phyloP scores from a whole-genome alignment of 345 rosid genomes.

The Gossypioides kirkii region DNA sequence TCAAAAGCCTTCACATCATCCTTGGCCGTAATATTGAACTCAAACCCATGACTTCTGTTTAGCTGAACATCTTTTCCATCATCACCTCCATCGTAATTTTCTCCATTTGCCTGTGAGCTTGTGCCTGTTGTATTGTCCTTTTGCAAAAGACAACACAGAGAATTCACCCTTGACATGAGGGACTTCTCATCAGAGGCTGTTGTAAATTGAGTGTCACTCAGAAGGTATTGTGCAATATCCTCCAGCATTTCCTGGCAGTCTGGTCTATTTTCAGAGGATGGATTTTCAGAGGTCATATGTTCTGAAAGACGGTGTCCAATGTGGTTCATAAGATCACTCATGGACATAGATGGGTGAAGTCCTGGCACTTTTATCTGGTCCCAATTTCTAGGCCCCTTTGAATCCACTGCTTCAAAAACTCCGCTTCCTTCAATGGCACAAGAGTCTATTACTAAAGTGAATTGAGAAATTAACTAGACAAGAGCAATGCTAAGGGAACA shows the following conservation, averaged over 20 bases:
- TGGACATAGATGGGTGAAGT: slow-evolving; percentile 78
- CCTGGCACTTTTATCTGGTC: slow-evolving; percentile 88
- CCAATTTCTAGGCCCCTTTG: slow-evolving; percentile 53
- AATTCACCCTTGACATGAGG: slow-evolving; percentile 96
- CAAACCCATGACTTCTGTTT: slow-evolving; percentile 21
- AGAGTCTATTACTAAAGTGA: slow-evolving; percentile 51
- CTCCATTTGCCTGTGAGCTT: slow-evolving; percentile 49
- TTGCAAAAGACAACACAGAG: slow-evolving; percentile 91
- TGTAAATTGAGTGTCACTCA: slow-evolving; percentile 67
- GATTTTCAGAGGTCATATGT: slow-evolving; percentile 51
- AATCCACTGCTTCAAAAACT: slow-evolving; percentile 52
- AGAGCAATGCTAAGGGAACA: background rate
- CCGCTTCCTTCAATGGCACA: slow-evolving; percentile 55
- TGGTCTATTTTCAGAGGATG: slow-evolving; percentile 32
- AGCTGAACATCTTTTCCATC: slow-evolving; percentile 32
- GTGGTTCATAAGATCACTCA: slow-evolving; percentile 81
- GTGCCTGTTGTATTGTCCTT: slow-evolving; percentile 49
- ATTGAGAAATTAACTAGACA: slow-evolving; percentile 11
- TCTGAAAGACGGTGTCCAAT: slow-evolving; percentile 65
- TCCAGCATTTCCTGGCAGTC: slow-evolving; percentile 56
- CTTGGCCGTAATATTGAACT: slow-evolving; percentile 25
- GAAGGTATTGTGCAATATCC: slow-evolving; percentile 77
- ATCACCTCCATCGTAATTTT: slow-evolving; percentile 27
- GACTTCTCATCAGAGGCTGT: slow-evolving; percentile 80
- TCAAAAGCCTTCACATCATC: slow-evolving; percentile 33